These are phyloP conservation scores for Chaetomium cochliodes DNA, from an alignment of 495 filamentous ascomycete species.

Conservation along the genomic window DNA sequence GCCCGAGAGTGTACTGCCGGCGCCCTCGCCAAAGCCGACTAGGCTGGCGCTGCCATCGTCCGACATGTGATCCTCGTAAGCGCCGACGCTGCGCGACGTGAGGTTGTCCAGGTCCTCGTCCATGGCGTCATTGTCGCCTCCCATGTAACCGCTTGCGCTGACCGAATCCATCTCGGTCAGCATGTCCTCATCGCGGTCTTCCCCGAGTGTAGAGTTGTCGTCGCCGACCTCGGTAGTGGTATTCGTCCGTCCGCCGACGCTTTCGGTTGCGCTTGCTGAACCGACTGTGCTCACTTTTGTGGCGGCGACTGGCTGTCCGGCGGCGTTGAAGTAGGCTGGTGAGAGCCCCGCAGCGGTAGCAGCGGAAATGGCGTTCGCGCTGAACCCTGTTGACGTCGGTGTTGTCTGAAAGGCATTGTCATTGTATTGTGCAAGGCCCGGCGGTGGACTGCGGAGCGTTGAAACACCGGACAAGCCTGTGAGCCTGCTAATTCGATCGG, in stretches of 20 bases:
- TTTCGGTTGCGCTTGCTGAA: conserved; percentile 68
- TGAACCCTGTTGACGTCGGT: conserved; percentile 34
- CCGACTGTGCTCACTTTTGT: conserved; percentile 82
- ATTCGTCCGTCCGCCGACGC: conserved; percentile 58
- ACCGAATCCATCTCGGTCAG: conserved; percentile 41
- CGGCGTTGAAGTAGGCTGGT: conserved; percentile 67
- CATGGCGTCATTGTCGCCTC: conserved; percentile 36
- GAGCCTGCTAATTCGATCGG: conserved; percentile 88
- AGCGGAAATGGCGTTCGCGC: conserved; percentile 6
- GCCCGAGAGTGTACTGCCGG: conserved; percentile 72
- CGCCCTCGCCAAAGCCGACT: conserved; percentile 85
- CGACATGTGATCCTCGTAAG: conserved; percentile 68
- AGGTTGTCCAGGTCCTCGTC: conserved; percentile 38
- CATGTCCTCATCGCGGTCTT: conserved; percentile 48
- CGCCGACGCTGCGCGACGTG: conserved; percentile 56
- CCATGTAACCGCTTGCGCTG: conserved; percentile 37
- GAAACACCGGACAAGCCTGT: conserved; percentile 80
- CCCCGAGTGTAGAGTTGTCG: conserved; percentile 43
- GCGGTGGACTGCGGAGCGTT: conserved; percentile 56
- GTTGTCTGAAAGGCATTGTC: conserved; percentile 33
- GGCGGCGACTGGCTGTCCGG: conserved; percentile 53
- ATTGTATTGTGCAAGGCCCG: conserved; percentile 27
- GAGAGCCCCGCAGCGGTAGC: neutral
- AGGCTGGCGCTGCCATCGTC: conserved; percentile 70
- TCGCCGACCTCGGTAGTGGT: conserved; percentile 62